Conservation (phyloP, 441 rosid genomes). For the Populus hybrid region DNA sequence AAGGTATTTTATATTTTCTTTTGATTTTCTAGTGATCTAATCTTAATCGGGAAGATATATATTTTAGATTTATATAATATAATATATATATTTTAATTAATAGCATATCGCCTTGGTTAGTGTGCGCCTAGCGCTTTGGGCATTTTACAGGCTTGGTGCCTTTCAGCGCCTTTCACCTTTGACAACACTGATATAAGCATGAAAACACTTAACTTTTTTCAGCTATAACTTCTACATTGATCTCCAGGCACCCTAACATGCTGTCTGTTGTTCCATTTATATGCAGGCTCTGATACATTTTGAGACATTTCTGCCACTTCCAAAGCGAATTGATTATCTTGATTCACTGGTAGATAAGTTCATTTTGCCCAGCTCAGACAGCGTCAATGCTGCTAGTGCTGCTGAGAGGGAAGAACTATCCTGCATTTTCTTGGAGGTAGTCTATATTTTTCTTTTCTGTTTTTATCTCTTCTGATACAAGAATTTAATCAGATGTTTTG, state of each 20-base stretch:
- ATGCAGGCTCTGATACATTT: slow-evolving; percentile 64
- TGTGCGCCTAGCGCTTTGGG: too few relatives aligned
- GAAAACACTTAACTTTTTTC: not conserved
- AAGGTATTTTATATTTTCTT: too few relatives aligned
- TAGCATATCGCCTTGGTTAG: too few relatives aligned
- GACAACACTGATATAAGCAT: not conserved
- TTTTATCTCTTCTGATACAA: not conserved
- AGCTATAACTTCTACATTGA: not conserved
- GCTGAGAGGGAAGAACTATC: slow-evolving; percentile 86
- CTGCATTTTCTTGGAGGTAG: too few relatives aligned
- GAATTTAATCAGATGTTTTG: not conserved
- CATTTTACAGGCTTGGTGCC: too few relatives aligned
- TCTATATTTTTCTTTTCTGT: not conserved
- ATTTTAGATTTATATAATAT: too few relatives aligned
- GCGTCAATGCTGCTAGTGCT: slow-evolving; percentile 39
- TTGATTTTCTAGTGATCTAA: too few relatives aligned
- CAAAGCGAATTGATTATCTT: slow-evolving; percentile 70
- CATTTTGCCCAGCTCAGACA: slow-evolving; percentile 54
- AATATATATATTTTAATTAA: too few relatives aligned
- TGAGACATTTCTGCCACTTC: slow-evolving; percentile 66
- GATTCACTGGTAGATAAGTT: slow-evolving; percentile 73
- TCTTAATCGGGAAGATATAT: too few relatives aligned
- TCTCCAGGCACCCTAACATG: slow-evolving; percentile 7
- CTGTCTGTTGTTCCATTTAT: not conserved
- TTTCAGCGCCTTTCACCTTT: too few relatives aligned